These are phyloP conservation scores for Apiospora phragmitis DNA, from an alignment of 2,329 filamentous ascomycete genomes.

Conservation along the genomic window DNA sequence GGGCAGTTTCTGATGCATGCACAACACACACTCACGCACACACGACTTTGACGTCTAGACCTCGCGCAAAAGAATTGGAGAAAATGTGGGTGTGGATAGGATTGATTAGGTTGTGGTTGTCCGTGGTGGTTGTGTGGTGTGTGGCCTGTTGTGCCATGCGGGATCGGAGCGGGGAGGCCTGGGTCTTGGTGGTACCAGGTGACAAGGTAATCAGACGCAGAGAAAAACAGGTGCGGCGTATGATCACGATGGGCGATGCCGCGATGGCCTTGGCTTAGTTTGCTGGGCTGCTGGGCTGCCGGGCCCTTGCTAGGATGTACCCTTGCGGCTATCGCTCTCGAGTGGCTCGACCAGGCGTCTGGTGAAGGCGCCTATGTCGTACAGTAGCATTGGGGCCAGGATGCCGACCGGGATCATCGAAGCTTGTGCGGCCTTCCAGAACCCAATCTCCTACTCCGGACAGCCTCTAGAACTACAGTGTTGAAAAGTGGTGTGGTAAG, in stretches of 20 bases:
- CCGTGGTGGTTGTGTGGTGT: background rate
- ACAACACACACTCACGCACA: background rate
- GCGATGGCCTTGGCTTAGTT: too few relatives aligned
- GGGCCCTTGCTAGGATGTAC: background rate
- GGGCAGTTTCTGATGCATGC: conserved; percentile 1
- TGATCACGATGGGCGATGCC: background rate
- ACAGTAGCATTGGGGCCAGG: background rate
- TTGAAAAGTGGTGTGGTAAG: background rate
- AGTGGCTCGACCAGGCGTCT: background rate
- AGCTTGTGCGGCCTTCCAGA: conserved; percentile 9
- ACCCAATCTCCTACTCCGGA: background rate
- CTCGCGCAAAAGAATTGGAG: conserved; percentile 6
- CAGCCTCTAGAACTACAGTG: background rate
- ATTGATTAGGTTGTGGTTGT: background rate
- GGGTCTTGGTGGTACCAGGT: background rate
- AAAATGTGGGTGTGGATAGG: background rate
- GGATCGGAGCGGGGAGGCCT: conserved; percentile 9
- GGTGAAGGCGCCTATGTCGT: background rate
- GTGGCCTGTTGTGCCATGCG: conserved; percentile 1
- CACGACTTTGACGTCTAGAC: background rate
- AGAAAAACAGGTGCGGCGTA: background rate
- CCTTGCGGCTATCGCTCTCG: background rate
- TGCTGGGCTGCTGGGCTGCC: background rate
- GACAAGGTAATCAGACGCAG: background rate
- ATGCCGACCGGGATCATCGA: conserved; percentile 3